Evolutionary conservation across 441 rosid species (phyloP).

Genomic region (Erodium moschatum): DNA sequence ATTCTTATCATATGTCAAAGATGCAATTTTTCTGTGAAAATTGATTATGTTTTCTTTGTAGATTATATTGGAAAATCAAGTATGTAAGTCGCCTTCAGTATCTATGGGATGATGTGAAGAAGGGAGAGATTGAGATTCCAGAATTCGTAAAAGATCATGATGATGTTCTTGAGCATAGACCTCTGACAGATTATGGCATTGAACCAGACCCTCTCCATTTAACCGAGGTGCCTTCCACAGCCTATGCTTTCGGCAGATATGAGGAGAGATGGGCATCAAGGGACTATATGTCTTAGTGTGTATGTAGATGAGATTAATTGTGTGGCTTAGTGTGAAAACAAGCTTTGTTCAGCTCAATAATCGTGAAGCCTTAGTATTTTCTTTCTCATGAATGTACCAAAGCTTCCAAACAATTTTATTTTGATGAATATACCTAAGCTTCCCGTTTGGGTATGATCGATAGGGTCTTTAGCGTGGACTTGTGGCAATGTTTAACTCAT

Average conservation of each 20-base stretch:
- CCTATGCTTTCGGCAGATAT: conserved; percentile 48
- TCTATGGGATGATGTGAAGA: conserved; percentile 55
- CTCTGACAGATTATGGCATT: conserved; percentile 67
- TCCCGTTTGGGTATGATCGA: too few relatives aligned
- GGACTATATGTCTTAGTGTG: conserved; percentile 30
- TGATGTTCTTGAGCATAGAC: conserved; percentile 58
- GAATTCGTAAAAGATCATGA: conserved; percentile 56
- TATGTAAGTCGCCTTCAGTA: conserved; percentile 63
- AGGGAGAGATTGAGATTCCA: conserved; percentile 56
- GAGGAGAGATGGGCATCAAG: conserved; percentile 59
- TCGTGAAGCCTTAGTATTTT: neutral
- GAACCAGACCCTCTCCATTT: conserved; percentile 74
- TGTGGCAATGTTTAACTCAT: too few relatives aligned
- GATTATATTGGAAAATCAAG: conserved; percentile 64
- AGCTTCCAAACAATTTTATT: neutral
- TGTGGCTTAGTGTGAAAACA: neutral
- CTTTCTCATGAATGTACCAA: neutral
- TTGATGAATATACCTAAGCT: too few relatives aligned
- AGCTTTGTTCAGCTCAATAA: conserved; percentile 5
- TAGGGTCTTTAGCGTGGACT: too few relatives aligned
- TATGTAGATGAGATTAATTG: neutral
- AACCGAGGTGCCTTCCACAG: conserved; percentile 43
- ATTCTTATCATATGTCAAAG: too few relatives aligned
- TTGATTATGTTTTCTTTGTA: conserved; percentile 7
- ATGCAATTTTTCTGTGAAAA: neutral